Evolutionary conservation across 306 rosid genomes (phyloP), one percentile per base, ranked within the genome.

Genomic region (Mimosa bimucronata): DNA sequence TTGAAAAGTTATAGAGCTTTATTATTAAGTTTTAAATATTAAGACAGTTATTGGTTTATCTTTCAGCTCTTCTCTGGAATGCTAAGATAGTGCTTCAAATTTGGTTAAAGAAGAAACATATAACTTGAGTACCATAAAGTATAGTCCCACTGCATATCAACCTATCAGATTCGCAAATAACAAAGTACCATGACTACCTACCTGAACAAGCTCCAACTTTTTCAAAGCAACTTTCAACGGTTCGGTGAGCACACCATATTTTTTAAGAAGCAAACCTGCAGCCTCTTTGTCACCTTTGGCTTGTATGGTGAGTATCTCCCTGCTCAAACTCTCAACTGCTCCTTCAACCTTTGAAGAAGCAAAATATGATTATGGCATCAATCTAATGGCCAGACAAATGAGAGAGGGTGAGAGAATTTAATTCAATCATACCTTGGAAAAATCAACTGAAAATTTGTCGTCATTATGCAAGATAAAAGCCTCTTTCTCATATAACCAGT

Each of bases 221-320:
- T 80, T 83, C 84, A 95, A 75, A 55, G 97, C 94, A 31, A 79
- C 71, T 80, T 85, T 78, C 69, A 92, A 74, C 74, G 98, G 98
- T 70, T 89, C 81, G 0, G 98, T 83, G 83, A 92, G 66, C 66
- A 66, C 79, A 60, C 86, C 9, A 77, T 89, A 83, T 83, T 89
- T 92, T 76, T 88, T 86, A 77, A 95, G 96, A 80, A 95, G 92
- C 73, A 87, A 66, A 50, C 86, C 83, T 62, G 98, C 98, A 31
- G 96, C 91, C 83, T 81, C 87, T 84, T 95, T 95, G 88, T 95
- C 94, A 61, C 98, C 98, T 83, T 86, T 86, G 70, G 98, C 98
- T 86, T 95, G 98, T 74, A 90, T 88, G 71, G 96, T 92, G 67
- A 95, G 97, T 66, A 95, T 91, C 86, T 91, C 97, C 87, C 88